Evolutionary conservation across 177 flowering plant genomes (phyloP).

Genomic region (Vitis hybrid): DNA sequence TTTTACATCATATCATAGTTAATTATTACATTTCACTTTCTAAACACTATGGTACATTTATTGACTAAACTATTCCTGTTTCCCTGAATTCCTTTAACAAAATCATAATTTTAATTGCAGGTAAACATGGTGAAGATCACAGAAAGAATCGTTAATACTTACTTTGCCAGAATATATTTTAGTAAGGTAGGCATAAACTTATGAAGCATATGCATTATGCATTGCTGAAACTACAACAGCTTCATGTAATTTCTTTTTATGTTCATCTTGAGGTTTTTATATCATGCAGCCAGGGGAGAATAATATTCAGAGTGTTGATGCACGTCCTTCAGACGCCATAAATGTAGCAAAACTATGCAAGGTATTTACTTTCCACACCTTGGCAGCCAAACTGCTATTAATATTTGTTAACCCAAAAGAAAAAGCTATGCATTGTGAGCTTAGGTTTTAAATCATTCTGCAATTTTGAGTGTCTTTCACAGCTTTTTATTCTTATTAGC

Average conservation of each 20-base stretch:
- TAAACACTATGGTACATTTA: no score
- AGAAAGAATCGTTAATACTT: slow-evolving; percentile 63
- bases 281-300: slow-evolving; percentile 61
- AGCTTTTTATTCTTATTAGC: background rate
- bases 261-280: slow-evolving; percentile 8
- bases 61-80: no score
- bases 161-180: slow-evolving; percentile 58
- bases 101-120: slow-evolving; percentile 29
- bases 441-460: background rate
- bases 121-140: slow-evolving; percentile 76
- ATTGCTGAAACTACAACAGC: background rate
- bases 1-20: no score
- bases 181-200: slow-evolving; percentile 47
- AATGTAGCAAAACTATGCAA: slow-evolving; percentile 43
- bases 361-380: slow-evolving; percentile 22
- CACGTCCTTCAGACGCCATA: slow-evolving; percentile 55
- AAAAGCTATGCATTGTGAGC: background rate
- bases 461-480: background rate
- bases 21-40: no score
- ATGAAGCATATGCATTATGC: background rate
- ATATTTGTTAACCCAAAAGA: background rate
- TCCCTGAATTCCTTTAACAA: no score
- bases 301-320: slow-evolving; percentile 57
- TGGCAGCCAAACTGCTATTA: background rate
- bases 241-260: slow-evolving; percentile 4